Percentiles rank a stretch among this genome's conserved stretches.
These are phyloP conservation scores for Wickerhamomyces bovis DNA, from an alignment of 805 yeast species.

Conservation along the genomic window DNA sequence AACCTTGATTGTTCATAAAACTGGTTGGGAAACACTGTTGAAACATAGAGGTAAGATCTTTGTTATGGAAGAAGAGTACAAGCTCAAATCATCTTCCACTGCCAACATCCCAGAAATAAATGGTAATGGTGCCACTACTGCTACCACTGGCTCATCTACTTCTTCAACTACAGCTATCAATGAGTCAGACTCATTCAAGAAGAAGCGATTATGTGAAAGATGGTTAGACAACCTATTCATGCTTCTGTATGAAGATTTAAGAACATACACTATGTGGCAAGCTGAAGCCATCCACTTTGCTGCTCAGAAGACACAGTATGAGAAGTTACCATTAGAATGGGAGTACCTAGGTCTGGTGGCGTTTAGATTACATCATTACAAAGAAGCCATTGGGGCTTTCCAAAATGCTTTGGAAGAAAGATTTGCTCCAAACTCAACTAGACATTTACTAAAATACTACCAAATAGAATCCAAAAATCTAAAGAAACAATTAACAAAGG, in stretches of 20 bases:
- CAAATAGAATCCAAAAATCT: conserved; percentile 32
- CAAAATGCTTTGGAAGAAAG: conserved; percentile 62
- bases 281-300: conserved; percentile 86
- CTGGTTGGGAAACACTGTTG: conserved; percentile 70
- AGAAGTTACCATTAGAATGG: conserved; percentile 83
- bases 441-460: conserved; percentile 66
- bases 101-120: conserved; percentile 6
- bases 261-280: conserved; percentile 88
- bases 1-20: conserved; percentile 56
- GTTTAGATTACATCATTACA: conserved; percentile 73
- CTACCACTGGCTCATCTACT: background rate
- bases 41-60: conserved; percentile 56
- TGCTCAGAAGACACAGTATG: conserved; percentile 76
- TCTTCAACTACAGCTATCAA: conserved; percentile 2
- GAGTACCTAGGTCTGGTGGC: conserved; percentile 87
- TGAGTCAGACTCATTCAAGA: conserved; percentile 42
- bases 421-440: conserved; percentile 75
- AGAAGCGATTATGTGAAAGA: conserved; percentile 63
- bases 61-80: conserved; percentile 63
- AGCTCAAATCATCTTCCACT: conserved; percentile 24
- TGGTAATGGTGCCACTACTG: background rate
- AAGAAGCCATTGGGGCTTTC: conserved; percentile 86
- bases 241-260: conserved; percentile 65
- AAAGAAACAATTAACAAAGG: conserved; percentile 24
- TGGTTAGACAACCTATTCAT: conserved; percentile 70